Percentiles rank a stretch among this genome's conserved stretches.
These are phyloP conservation scores for Narthecium ossifragum DNA, from an alignment of 106 monocot species.

Conservation along the genomic window DNA sequence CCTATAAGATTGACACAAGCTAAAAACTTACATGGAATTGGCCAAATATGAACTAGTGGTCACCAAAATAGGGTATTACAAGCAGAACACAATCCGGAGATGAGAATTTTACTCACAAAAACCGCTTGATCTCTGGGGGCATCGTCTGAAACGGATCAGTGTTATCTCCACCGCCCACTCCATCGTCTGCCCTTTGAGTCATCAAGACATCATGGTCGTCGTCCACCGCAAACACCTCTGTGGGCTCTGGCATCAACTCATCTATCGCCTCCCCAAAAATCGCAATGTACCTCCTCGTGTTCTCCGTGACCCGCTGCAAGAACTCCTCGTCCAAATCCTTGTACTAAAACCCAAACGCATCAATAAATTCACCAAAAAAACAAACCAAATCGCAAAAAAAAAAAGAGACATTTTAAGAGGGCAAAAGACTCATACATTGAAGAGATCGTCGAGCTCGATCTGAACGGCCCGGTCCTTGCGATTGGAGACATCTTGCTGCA, in stretches of 20 bases:
- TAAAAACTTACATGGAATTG: no score
- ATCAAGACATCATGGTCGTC: slow-evolving; percentile 92
- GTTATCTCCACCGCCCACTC: slow-evolving; percentile 45
- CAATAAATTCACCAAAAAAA: slow-evolving; percentile 11
- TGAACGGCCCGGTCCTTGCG: slow-evolving; percentile 68
- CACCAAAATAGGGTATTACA: no score
- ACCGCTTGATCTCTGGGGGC: slow-evolving; percentile 92
- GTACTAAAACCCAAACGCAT: slow-evolving; percentile 39
- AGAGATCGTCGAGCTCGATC: slow-evolving; percentile 94
- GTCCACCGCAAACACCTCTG: slow-evolving; percentile 61
- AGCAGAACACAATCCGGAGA: neutral
- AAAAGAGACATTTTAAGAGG: neutral
- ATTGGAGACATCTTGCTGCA: slow-evolving; percentile 94
- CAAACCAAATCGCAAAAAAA: neutral
- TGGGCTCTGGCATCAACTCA: slow-evolving; percentile 87
- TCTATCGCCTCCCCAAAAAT: slow-evolving; percentile 82
- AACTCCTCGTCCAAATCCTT: slow-evolving; percentile 93
- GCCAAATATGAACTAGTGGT: no score
- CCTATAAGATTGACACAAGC: no score
- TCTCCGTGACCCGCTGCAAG: slow-evolving; percentile 75
- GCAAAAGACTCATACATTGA: slow-evolving; percentile 39
- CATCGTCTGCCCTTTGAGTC: slow-evolving; percentile 88
- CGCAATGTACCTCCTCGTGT: slow-evolving; percentile 69
- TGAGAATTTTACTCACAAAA: slow-evolving; percentile 51
- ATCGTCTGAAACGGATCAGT: slow-evolving; percentile 73